These are phyloP conservation scores for Quercus aquifolioides DNA, from an alignment of 306 rosid genomes.

Conservation along the genomic window DNA sequence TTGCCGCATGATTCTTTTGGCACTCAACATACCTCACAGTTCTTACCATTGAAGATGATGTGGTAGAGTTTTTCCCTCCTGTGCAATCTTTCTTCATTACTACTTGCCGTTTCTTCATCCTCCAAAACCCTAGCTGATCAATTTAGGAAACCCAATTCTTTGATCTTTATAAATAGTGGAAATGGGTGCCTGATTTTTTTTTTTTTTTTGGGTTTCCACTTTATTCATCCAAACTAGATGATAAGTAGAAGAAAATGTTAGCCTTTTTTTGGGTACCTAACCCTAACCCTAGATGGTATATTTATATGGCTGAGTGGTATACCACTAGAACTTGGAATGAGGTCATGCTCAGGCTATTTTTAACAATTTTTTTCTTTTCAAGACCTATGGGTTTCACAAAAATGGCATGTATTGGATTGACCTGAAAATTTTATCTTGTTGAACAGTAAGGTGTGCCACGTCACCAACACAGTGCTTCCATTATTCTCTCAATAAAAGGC, in stretches of 20 bases:
- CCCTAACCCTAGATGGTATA: conserved; percentile 64
- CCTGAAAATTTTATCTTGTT: no score
- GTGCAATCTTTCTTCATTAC: conserved; percentile 53
- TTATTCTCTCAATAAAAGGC: no score
- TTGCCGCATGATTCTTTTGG: conserved; percentile 91
- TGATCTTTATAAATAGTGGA: neutral
- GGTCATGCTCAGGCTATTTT: conserved; percentile 30
- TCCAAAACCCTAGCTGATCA: conserved; percentile 14
- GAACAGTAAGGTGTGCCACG: no score
- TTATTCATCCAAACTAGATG: conserved; percentile 7
- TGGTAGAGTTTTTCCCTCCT: conserved; percentile 16
- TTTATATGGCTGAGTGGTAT: conserved; percentile 22
- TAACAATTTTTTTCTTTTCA: conserved; percentile 16
- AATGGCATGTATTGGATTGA: no score
- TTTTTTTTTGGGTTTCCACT: neutral
- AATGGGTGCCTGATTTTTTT: neutral
- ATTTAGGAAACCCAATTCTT: conserved; percentile 13
- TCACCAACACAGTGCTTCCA: no score
- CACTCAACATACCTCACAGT: conserved; percentile 78
- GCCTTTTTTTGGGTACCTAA: conserved; percentile 28
- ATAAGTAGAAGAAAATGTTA: neutral
- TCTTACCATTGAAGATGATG: conserved; percentile 60
- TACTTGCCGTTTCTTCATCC: conserved; percentile 86
- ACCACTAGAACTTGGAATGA: conserved; percentile 12
- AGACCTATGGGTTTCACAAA: no score